Evolutionary conservation across 306 rosid species (phyloP).

Genomic region (Geum urbanum): DNA sequence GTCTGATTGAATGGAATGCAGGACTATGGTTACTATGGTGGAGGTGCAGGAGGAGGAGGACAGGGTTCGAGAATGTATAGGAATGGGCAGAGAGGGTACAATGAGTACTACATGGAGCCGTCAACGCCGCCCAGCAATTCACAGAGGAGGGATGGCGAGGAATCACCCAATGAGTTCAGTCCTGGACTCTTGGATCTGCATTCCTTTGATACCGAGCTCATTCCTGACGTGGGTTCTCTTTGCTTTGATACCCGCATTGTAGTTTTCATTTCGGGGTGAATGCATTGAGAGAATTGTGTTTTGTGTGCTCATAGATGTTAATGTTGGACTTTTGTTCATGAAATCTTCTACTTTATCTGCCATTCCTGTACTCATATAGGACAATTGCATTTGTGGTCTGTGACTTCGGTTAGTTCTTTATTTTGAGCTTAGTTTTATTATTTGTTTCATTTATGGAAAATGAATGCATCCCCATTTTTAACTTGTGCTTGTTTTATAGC

Average conservation of each 20-base stretch:
- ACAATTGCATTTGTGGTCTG: not conserved
- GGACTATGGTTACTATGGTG: conserved; percentile 72
- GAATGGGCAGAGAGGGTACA: conserved; percentile 60
- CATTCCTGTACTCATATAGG: not conserved
- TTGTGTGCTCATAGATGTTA: not conserved
- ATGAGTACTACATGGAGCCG: conserved; percentile 73
- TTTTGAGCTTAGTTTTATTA: not conserved
- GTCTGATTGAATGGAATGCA: conserved; percentile 43
- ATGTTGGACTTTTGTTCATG: not conserved
- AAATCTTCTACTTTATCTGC: not conserved
- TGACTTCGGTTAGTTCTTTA: not conserved
- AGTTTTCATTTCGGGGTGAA: conserved; percentile 8
- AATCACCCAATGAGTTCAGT: conserved; percentile 73
- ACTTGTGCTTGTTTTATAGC: not conserved
- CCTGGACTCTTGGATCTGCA: conserved; percentile 98
- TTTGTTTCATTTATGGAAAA: not conserved
- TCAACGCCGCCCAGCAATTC: conserved; percentile 67
- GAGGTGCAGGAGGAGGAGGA: conserved; percentile 48
- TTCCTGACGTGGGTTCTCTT: conserved; percentile 61
- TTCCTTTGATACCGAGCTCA: conserved; percentile 86
- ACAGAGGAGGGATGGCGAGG: conserved; percentile 59
- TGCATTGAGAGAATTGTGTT: not conserved
- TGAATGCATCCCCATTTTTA: not conserved
- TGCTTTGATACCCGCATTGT: conserved; percentile 10
- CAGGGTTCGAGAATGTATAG: conserved; percentile 74